Base-by-base conservation (phyloP, 225 moss, liverwort and hornwort genomes). In the Thuidium tamariscinum region DNA sequence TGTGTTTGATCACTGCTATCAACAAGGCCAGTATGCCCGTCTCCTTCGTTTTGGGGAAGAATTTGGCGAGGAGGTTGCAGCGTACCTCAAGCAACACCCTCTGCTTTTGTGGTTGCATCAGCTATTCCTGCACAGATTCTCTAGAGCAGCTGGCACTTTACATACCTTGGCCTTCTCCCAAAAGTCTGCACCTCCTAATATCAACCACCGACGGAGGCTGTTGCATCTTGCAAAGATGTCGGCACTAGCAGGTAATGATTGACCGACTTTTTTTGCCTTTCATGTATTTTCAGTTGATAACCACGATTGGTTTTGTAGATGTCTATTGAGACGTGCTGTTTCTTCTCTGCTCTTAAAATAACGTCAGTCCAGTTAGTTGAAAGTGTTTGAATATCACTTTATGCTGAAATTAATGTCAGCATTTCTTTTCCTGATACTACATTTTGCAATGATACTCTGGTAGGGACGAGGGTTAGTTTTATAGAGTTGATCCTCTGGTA, bases 51-150 rank as follows among this genome's bases (percentile, higher is more conserved):
- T 96, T 88, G 98, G 97, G 85, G 97, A 99, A 88, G 98, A 97
- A 86, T 99, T 99, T 80, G 95, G 94, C 81, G 96, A 97, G 84
- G 98, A 99, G 91, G 89, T 97, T 64, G 91, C 93, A 83, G 78
- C 84, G 29, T 99, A 97, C 87, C 92, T 99, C 73, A 94, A 99
- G 90, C 95, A 96, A 62, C 97, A 97, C 77, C 92, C 93, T 68
- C 90, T 94, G 83, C 92, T 99, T 48, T 91, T 94, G 54, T 99
- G 97, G 98, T 91, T 99, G 88, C 98, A 99, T 93, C 95, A 99
- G 87, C 84, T 99, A 34, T 92, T 91, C 81, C 90, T 96, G 86
- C 89, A 93, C 75, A 92, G 92, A 73, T 96, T 96, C 74, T 90
- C 92, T 74, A 89, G 89, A 85, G 96, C 98, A 63, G 93, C 94